A percentile compares a stretch with the other conserved stretches of the same genome.
phyloP scores from a whole-genome alignment of 768 basidiomycete genomes.

The Jaapia argillacea region DNA sequence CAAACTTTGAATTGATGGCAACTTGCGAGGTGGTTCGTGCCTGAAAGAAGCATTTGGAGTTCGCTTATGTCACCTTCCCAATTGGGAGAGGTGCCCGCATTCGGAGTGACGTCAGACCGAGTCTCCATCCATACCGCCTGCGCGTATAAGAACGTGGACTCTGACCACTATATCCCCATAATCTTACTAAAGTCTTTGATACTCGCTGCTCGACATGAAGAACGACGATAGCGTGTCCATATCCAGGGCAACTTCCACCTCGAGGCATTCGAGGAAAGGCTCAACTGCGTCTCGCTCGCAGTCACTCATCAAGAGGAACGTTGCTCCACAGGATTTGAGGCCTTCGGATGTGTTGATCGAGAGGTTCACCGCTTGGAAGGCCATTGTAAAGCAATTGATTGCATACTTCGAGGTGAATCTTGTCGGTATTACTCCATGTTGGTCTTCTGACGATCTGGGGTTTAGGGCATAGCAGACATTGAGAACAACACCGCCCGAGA shows the following conservation, averaged over 20 bases:
- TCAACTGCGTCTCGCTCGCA: constrained; percentile 74
- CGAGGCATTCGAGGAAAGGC: constrained; percentile 30
- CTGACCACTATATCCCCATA: no score
- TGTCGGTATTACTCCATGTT: no score
- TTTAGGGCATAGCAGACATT: constrained; percentile 66
- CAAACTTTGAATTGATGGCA: no score
- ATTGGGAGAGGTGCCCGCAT: no score
- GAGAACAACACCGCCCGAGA: constrained; percentile 93
- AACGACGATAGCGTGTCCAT: constrained; percentile 35
- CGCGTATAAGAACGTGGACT: no score
- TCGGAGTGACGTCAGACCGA: no score
- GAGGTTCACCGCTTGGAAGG: constrained; percentile 90
- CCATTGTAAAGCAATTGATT: constrained; percentile 91
- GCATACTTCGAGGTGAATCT: constrained; percentile 68
- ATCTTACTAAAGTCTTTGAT: no score
- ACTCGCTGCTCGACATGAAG: neutral
- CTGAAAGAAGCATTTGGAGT: no score
- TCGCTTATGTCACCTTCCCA: no score
- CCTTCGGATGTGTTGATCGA: constrained; percentile 97
- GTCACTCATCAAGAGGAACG: constrained; percentile 91
- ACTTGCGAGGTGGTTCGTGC: no score
- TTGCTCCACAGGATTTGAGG: constrained; percentile 79
- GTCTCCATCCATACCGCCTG: no score
- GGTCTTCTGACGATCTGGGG: neutral
- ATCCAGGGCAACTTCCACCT: constrained; percentile 63